A percentile compares a stretch with the other conserved stretches of the same genome.
These are phyloP conservation scores for Sordaria brevicollis DNA, from an alignment of 495 filamentous ascomycete genomes.

Conservation along the genomic window DNA sequence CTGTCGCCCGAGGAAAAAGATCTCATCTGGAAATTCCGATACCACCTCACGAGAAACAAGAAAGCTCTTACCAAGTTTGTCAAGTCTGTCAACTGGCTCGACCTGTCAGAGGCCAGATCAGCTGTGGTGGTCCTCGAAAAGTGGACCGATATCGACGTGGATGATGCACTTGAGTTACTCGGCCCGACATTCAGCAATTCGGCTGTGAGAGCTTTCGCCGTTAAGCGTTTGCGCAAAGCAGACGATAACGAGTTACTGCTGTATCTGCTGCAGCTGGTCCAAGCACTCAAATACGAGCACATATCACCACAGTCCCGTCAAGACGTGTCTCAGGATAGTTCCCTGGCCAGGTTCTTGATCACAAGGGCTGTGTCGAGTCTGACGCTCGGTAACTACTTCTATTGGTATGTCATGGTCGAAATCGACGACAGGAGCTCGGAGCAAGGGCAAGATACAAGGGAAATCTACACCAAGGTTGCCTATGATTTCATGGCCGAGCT, in stretches of 20 bases:
- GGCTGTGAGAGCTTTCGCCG: constrained; percentile 82
- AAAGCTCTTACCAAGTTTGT: constrained; percentile 93
- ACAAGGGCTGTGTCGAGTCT: constrained; percentile 74
- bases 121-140: constrained; percentile 82
- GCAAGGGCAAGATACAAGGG: constrained; percentile 59
- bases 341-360: constrained; percentile 83
- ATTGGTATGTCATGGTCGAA: constrained; percentile 98
- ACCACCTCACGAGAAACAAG: constrained; percentile 87
- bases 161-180: constrained; percentile 90
- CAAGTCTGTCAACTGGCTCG: constrained; percentile 90
- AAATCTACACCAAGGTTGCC: constrained; percentile 81
- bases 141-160: constrained; percentile 96
- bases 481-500: constrained; percentile 92
- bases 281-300: constrained; percentile 92
- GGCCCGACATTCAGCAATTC: constrained; percentile 86
- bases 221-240: constrained; percentile 80
- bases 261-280: constrained; percentile 90
- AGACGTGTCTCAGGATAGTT: constrained; percentile 67
- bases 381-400: constrained; percentile 85
- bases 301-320: constrained; percentile 47
- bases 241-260: constrained; percentile 89
- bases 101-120: constrained; percentile 75
- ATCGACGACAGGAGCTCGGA: constrained; percentile 68
- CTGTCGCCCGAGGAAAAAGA: constrained; percentile 88
- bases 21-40: constrained; percentile 90